Base-by-base conservation (phyloP, 2,329 filamentous ascomycete species). In the Taxawa tesnikishii region DNA sequence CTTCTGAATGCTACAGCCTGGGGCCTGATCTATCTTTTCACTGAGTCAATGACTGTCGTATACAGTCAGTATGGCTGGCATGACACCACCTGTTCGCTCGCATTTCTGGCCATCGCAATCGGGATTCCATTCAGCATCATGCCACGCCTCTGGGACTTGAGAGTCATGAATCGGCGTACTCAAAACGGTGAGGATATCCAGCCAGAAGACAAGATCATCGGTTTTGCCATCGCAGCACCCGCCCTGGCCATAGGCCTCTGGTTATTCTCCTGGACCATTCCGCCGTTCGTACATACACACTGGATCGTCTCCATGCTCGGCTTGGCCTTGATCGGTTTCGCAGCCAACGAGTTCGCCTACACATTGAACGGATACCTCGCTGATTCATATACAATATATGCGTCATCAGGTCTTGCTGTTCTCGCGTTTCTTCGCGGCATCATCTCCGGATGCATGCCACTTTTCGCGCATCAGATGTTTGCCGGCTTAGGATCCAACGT, bases 21-120 rank as follows among this genome's bases (percentile, higher is more conserved):
- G n/a, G n/a, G n/a, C n/a, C n/a, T n/a, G n/a, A n/a, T n/a, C n/a
- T n/a, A n/a, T n/a, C n/a, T n/a, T n/a, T n/a, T n/a, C n/a, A n/a
- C n/a, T n/a, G n/a, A n/a, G n/a, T n/a, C n/a, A n/a, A n/a, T n/a
- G n/a, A n/a, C n/a, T n/a, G n/a, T n/a, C n/a, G n/a, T n/a, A n/a
- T n/a, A n/a, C n/a, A n/a, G n/a, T n/a, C n/a, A n/a, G n/a, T n/a
- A n/a, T n/a, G n/a, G n/a, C 4, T 54, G 64, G 39, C 39, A 46
- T 3, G 33, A 38, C 2, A 41, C 50, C 1, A 42, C 56, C 4
- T 43, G 82, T 79, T 37, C 55, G 40, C 44, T 62, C 49, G 27
- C 53, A 57, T 67, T 79, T 54, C 64, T 64, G 48, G 41, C 58
- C 67, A 44, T 84, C 75, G 50, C 83, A 75, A 56, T 82, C 0